A percentile compares a stretch with the other conserved stretches of the same genome.
These are phyloP conservation scores for Aegilops bicornis DNA, from an alignment of 176 grass and related monocot species.

Conservation along the genomic window DNA sequence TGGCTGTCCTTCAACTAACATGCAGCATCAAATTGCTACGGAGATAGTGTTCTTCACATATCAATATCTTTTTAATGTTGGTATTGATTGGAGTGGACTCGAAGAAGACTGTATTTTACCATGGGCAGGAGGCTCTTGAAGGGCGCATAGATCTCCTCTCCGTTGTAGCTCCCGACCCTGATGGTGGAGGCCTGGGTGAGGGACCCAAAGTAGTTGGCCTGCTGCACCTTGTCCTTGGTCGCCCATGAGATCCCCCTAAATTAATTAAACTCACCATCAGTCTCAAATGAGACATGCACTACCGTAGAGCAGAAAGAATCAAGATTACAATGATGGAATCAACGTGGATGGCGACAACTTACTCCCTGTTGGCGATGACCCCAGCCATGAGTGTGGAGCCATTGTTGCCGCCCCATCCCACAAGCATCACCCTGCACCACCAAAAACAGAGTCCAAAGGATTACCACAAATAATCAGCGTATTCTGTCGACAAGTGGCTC, in stretches of 20 bases:
- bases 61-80: not conserved
- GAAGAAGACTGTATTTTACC: constrained; percentile 40
- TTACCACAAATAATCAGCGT: not conserved
- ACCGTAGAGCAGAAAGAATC: not conserved
- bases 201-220: constrained; percentile 94
- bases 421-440: constrained; percentile 79
- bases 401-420: constrained; percentile 97
- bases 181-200: constrained; percentile 92
- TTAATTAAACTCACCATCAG: not conserved
- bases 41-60: not conserved
- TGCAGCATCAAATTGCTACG: not conserved
- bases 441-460: not conserved
- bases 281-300: not conserved
- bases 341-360: not conserved
- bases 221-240: constrained; percentile 95
- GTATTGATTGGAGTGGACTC: not conserved
- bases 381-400: constrained; percentile 90
- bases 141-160: constrained; percentile 93
- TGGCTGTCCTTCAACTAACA: not conserved
- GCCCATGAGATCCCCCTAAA: constrained; percentile 95
- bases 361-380: constrained; percentile 95
- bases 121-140: constrained; percentile 97
- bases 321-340: not conserved
- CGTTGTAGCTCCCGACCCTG: constrained; percentile 85
- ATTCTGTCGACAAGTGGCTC: not conserved